Evolutionary conservation across 495 filamentous ascomycete genomes (phyloP), one percentile per base, ranked within the genome.

Genomic region (Neurospora discreta): DNA sequence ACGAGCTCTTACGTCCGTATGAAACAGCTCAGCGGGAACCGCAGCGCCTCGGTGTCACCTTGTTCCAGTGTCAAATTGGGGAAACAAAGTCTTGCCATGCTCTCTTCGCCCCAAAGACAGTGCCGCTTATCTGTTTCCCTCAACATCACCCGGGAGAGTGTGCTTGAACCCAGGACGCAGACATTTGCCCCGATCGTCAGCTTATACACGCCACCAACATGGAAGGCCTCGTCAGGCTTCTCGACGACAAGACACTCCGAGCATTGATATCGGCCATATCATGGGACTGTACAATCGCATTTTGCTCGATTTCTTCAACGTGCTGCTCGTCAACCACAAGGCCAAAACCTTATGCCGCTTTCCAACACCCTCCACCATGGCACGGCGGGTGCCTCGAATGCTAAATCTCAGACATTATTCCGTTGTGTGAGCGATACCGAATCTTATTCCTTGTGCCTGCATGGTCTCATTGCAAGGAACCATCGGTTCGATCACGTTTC

Each of bases 401-500:
- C 77, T 69, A 75, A 76, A 80, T 80, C 78, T 80, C 68, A 80
- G 78, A 80, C 78, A 80, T 44, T 1, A 18, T 70, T 13, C n/a
- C 70, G 75, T 74, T 73, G 73, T 72, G 69, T 72, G 73, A 71
- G 46, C 69, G 71, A 70, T 68, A 71, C 69, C 33, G 74, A 15
- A 74, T 70, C 68, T 73, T 46, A 42, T 65, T 40, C 60, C 41
- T 69, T 58, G 36, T 68, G 58, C 41, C 33, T 68, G 30, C 30
- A 38, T 68, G 36, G 39, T 71, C 20, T 72, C 68, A 46, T 39
- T 39, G 30, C 41, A 20, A 41, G 71, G 68, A 26, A 26, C 9
- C 15, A 39, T 36, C 69, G 65, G 40, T 13, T 39, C 7, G 8
- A 15, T 36, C 42, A 39, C 30, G 38, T 18, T 58, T 23, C 20